Evolutionary conservation across 2,329 filamentous ascomycete genomes (phyloP).

Genomic region (Botryotinia narcissicola): DNA sequence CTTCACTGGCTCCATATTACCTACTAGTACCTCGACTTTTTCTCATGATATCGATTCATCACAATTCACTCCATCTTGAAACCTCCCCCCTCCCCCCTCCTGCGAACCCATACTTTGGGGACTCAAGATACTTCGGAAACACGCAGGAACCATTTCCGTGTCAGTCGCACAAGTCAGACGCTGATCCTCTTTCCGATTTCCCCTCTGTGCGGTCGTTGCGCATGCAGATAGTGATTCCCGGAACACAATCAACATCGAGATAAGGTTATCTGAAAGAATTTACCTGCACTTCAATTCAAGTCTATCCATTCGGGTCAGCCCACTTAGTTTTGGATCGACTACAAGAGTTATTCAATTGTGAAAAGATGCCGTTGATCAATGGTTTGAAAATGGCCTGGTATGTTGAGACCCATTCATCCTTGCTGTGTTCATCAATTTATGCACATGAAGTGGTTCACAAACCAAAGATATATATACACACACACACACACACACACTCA

Average conservation of each 20-base stretch:
- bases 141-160: not conserved
- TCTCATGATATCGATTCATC: slow-evolving; percentile 6
- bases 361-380: slow-evolving; percentile 64
- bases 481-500: not conserved
- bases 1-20: not conserved
- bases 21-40: not conserved
- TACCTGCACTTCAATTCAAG: slow-evolving; percentile 27
- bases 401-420: slow-evolving; percentile 35
- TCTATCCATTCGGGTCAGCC: slow-evolving; percentile 24
- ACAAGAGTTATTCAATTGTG: slow-evolving; percentile 5
- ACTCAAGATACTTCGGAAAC: not conserved
- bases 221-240: slow-evolving; percentile 24
- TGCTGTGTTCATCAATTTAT: not conserved
- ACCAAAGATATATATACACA: not conserved
- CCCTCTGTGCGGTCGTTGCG: slow-evolving; percentile 18
- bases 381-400: slow-evolving; percentile 74
- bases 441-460: not conserved
- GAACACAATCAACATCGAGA: slow-evolving; percentile 20
- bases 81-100: not conserved
- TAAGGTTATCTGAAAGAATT: slow-evolving; percentile 22
- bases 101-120: not conserved
- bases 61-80: not conserved
- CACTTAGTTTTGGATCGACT: slow-evolving; percentile 22
- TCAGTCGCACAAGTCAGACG: not conserved
- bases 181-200: not conserved